Evolutionary conservation across 148 eudicot species (phyloP).

Genomic region (Oxyria digyna): DNA sequence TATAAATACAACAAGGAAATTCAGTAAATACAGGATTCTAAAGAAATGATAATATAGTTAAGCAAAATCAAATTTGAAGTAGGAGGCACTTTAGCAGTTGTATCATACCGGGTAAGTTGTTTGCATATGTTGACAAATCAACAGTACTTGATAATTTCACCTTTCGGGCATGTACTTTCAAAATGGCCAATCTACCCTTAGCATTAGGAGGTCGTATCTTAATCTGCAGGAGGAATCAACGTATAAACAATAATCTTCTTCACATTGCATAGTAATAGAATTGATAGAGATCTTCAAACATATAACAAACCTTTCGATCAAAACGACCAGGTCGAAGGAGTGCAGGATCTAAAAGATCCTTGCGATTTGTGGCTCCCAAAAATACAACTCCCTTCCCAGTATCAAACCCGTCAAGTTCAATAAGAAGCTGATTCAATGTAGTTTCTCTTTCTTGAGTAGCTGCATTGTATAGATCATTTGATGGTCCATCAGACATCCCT

Average conservation of each 20-base stretch:
- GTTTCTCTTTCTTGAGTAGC: conserved; percentile 94
- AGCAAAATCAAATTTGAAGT: background rate
- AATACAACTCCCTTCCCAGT: conserved; percentile 96
- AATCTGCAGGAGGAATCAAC: conserved; percentile 28
- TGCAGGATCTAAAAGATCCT: conserved; percentile 90
- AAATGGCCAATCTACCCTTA: conserved; percentile 73
- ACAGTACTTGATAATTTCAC: conserved; percentile 68
- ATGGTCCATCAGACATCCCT: conserved; percentile 46
- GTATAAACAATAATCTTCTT: background rate
- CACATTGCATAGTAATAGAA: background rate
- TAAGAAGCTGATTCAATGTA: conserved; percentile 83
- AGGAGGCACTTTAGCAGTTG: background rate
- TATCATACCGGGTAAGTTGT: conserved; percentile 67
- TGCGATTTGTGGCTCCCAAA: conserved; percentile 90
- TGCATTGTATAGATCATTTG: conserved; percentile 53
- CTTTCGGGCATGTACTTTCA: conserved; percentile 82
- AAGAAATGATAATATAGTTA: background rate
- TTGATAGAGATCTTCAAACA: background rate
- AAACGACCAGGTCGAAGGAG: conserved; percentile 98
- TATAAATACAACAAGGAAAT: background rate
- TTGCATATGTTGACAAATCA: conserved; percentile 72
- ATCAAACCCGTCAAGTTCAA: conserved; percentile 94
- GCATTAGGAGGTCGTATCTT: conserved; percentile 82
- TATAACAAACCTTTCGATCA: conserved; percentile 62
- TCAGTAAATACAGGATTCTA: background rate